Base-by-base conservation (phyloP, 2,329 filamentous ascomycete genomes). In the Cordyceps sp. region DNA sequence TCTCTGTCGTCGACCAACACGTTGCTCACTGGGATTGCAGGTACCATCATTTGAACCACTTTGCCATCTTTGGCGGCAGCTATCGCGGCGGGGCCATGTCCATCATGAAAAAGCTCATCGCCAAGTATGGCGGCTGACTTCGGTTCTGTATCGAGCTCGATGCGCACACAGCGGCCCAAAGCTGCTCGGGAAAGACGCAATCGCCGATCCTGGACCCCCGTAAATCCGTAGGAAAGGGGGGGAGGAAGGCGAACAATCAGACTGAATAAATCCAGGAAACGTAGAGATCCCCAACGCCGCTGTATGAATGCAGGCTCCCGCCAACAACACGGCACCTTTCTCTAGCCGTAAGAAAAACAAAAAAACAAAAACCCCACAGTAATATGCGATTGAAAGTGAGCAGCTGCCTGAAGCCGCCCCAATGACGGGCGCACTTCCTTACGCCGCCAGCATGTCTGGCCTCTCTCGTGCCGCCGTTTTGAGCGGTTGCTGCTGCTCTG, bases 11-110 rank as follows among this genome's bases (percentile, higher is more conserved):
- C n/a, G n/a, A n/a, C n/a, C n/a, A n/a, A n/a, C n/a, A n/a, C n/a
- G 16, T 16, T 18, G 35, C 43, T 52, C 32, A 47, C 36, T 6
- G 31, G 23, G 6, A 33, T 29, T 25, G 26, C 42, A 83, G 78
- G 39, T 88, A 93, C 52, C 88, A 94, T 51, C 80, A 93, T 48
- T 57, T 94, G 17, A 94, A 94, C 40, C 88, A 94, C 43, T 78
- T 76, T 59, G 76, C 80, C 2, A 64, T 93, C 29, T 94, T 93
- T 51, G 84, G 84, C 0, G 78, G 77, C 1, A 69, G 78, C 0
- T 94, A 94, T 50, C 70, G 72, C 25, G 64, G 65, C 26, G 77
- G 83, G 5, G 84, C 85, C 19, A 66, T 88, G 53, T 66, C 66
- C 5, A 90, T 92, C 33, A 90, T 93, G 80, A 70, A 65, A 50